Evolutionary conservation across 2,329 filamentous ascomycete species (phyloP).

Genomic region (Colletotrichum sp.): DNA sequence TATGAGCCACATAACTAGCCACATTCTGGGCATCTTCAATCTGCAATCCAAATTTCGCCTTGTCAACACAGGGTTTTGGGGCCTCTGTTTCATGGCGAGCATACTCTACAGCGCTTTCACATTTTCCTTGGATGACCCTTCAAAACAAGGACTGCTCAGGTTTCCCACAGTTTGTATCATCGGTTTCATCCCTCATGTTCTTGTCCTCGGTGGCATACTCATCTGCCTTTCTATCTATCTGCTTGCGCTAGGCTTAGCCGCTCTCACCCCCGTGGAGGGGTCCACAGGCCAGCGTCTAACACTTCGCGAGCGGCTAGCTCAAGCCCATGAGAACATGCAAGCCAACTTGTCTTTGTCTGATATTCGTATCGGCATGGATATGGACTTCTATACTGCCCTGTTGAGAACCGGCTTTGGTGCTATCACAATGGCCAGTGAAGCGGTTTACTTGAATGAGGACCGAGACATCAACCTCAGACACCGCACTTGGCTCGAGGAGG

Average conservation of each 20-base stretch:
- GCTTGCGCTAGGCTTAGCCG: constrained; percentile 77
- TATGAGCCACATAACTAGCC: constrained; percentile 87
- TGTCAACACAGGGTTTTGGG: constrained; percentile 88
- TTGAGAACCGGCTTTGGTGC: constrained; percentile 86
- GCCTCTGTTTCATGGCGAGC: constrained; percentile 84
- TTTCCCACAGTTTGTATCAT: constrained; percentile 96
- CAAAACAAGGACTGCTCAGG: constrained; percentile 71
- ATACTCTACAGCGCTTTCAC: constrained; percentile 78
- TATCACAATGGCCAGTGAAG: constrained; percentile 92
- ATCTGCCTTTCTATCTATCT: constrained; percentile 79
- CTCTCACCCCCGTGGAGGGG: constrained; percentile 64
- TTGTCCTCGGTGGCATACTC: constrained; percentile 80
- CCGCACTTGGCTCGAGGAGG: constrained; percentile 91
- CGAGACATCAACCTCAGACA: constrained; percentile 73
- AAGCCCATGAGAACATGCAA: constrained; percentile 88
- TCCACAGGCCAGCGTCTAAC: constrained; percentile 36
- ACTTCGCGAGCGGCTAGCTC: constrained; percentile 65
- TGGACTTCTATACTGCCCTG: constrained; percentile 95
- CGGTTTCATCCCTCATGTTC: constrained; percentile 91
- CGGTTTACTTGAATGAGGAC: constrained; percentile 94
- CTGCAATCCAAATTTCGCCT: constrained; percentile 82
- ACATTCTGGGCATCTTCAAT: constrained; percentile 80
- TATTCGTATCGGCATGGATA: constrained; percentile 80
- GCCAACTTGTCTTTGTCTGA: constrained; percentile 86
- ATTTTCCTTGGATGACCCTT: constrained; percentile 65